phyloP scores from a whole-genome alignment of 257 asterid species.

The Salvia rosmarinus region DNA sequence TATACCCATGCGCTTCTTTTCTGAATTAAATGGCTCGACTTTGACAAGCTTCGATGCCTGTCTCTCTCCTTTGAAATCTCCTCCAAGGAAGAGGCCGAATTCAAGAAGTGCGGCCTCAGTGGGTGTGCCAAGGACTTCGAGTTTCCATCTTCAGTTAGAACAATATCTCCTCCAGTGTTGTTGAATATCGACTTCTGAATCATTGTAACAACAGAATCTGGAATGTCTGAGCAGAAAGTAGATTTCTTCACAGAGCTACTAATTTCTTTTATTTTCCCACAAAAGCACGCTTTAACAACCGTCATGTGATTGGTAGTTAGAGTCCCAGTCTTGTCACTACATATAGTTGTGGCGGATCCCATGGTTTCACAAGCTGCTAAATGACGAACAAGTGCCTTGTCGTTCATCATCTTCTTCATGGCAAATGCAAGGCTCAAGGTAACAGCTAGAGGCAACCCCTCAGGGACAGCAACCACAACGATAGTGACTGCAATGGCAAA shows the following conservation, averaged over 20 bases:
- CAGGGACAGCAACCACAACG: conserved; percentile 97
- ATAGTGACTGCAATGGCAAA: conserved; percentile 95
- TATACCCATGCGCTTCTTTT: conserved; percentile 85
- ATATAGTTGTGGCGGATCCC: conserved; percentile 94
- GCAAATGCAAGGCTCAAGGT: conserved; percentile 95
- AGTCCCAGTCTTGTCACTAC: conserved; percentile 96
- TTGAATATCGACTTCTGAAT: conserved; percentile 65
- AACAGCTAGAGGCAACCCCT: conserved; percentile 92
- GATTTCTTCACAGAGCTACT: conserved; percentile 45
- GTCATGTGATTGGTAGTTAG: conserved; percentile 88
- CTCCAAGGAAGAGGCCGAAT: conserved; percentile 79
- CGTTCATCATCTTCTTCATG: conserved; percentile 97
- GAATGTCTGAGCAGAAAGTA: conserved; percentile 54
- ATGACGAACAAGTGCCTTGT: conserved; percentile 89
- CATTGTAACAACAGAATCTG: conserved; percentile 53
- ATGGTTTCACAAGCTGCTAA: conserved; percentile 95
- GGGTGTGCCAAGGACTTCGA: conserved; percentile 79
- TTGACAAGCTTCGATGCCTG: conserved; percentile 56
- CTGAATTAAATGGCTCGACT: conserved; percentile 88
- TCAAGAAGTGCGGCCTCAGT: conserved; percentile 87
- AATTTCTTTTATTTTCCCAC: conserved; percentile 54
- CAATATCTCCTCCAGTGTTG: conserved; percentile 92
- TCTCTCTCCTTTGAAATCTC: conserved; percentile 65
- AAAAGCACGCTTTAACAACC: conserved; percentile 74
- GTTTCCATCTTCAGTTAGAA: conserved; percentile 53